Conservation (phyloP, 129 eudicot genomes). For the Flaveria trinervia region DNA sequence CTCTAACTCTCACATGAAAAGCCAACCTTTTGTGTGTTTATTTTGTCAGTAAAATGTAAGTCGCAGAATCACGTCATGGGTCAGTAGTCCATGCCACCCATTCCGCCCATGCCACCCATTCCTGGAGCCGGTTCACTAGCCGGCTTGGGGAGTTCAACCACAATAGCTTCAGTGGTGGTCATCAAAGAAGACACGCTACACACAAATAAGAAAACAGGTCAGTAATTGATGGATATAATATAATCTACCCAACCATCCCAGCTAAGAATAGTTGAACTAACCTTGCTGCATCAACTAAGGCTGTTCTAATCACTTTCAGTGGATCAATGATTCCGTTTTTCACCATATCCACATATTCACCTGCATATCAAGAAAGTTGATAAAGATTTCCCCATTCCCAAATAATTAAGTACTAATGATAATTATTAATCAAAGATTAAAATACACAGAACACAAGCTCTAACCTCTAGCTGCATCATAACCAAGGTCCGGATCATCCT, state of each 20-base stretch:
- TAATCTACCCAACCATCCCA: neutral
- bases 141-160: conserved; percentile 64
- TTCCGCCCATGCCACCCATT: conserved; percentile 71
- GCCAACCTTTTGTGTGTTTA: conserved; percentile 16
- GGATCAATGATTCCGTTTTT: conserved; percentile 89
- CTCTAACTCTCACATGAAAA: conserved; percentile 3
- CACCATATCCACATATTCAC: conserved; percentile 90
- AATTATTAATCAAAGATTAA: neutral
- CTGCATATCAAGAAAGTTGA: conserved; percentile 34
- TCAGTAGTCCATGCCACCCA: conserved; percentile 67
- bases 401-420: neutral
- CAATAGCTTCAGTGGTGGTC: conserved; percentile 82
- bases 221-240: neutral
- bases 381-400: neutral
- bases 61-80: neutral
- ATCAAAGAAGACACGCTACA: conserved; percentile 81
- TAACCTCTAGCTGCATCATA: conserved; percentile 91
- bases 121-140: conserved; percentile 60
- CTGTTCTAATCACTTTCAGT: conserved; percentile 82
- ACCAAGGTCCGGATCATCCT: conserved; percentile 78
- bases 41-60: conserved; percentile 29
- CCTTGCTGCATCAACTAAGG: conserved; percentile 93
- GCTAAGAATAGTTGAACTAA: conserved; percentile 19
- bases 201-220: neutral
- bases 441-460: neutral